Base-by-base conservation (phyloP, 257 asterid genomes). In the Solanum ahanhuiri region DNA sequence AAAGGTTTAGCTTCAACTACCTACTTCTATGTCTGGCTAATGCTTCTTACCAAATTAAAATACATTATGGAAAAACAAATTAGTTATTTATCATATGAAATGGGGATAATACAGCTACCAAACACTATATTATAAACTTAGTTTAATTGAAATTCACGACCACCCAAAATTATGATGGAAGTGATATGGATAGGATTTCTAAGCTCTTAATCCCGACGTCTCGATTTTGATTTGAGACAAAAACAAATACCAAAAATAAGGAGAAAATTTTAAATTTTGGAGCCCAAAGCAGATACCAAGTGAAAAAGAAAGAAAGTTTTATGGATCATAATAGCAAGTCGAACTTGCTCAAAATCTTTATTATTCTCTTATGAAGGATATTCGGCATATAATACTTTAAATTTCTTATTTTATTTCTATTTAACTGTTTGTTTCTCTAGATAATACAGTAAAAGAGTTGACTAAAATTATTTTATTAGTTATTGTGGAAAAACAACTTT, bases 121-220 rank as follows among this genome's bases (percentile, higher is more conserved):
- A 76, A 39, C 35, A 76, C 22, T 6, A 6, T 15, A 7, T 69
- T 30, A 15, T 30, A 9, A 69, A 69, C n/a, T 11, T 28, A 31
- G 14, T 70, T 7, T 70, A 33, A 70, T 31, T 70, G 11, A 31
- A 70, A 70, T 70, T 31, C 23, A 31, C 3, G 4, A 15, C 14
- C 6, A 70, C 5, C 22, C 25, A 70, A 11, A 2, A 18, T 33
- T 33, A 8, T 33, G 25, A 34, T 9, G 79, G 8, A 31, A 71
- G 0, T 39, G 9, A 71, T 33, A 71, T 71, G 79, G 1, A 71
- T 33, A 71, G 2, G 7, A 30, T 30, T 69, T 30, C 1, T 69
- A 7, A 0, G 2, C 39, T 28, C 2, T 14, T 30, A 69, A 69
- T 45, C 0, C 1, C 1, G 2, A 28, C 0, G 0, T 30, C 3